Conservation (phyloP, 2,329 filamentous ascomycete species). For the Reticulascus tulasneorum region DNA sequence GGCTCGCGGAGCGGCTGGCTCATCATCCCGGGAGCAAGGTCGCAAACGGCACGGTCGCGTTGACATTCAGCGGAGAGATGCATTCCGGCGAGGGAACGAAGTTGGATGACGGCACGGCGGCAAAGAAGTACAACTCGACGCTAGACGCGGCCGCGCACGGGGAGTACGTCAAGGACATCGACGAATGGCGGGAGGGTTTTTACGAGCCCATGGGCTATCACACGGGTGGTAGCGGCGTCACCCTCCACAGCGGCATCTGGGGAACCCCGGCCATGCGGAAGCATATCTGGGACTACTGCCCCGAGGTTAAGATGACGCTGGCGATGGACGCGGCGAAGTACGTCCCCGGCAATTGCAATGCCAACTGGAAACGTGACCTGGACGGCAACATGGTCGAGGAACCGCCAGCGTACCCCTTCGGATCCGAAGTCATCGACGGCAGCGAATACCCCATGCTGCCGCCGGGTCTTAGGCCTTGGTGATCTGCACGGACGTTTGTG, state of each 20-base stretch:
- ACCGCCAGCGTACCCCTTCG: constrained; percentile 25
- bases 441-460: constrained; percentile 36
- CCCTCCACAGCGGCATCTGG: constrained; percentile 44
- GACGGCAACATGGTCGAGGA: constrained; percentile 6
- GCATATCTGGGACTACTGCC: constrained; percentile 54
- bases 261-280: constrained; percentile 40
- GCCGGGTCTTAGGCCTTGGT: constrained; percentile 20
- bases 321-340: constrained; percentile 50
- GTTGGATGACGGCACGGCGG: constrained; percentile 16
- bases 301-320: constrained; percentile 55
- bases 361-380: constrained; percentile 40
- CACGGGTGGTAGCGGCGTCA: constrained; percentile 44
- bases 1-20: constrained; percentile 50
- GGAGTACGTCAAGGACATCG: constrained; percentile 36
- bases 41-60: constrained; percentile 46
- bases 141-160: constrained; percentile 24
- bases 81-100: constrained; percentile 27
- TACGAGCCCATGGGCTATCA: constrained; percentile 59
- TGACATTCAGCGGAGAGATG: constrained; percentile 49
- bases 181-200: constrained; percentile 47
- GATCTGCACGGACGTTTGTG: no score
- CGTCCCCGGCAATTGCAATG: constrained; percentile 43
- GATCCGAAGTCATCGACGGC: constrained; percentile 36
- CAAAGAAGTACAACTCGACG: constrained; percentile 19
- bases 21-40: constrained; percentile 43